Percentiles rank a stretch among this genome's conserved stretches.
phyloP scores from a whole-genome alignment of 73 alveolate species.

The Uronychia binucleata region DNA sequence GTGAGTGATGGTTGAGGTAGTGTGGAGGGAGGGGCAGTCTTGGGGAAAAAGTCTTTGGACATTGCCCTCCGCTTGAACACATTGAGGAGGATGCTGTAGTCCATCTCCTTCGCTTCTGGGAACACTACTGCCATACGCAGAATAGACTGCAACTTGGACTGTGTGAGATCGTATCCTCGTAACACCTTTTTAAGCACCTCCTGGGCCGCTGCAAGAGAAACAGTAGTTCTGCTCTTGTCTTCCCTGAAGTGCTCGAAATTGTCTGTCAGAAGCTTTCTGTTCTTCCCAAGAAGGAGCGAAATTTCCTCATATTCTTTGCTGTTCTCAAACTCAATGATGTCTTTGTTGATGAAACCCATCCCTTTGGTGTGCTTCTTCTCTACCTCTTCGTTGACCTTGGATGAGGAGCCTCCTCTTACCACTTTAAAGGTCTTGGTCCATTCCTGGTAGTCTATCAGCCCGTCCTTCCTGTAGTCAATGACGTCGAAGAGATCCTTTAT shows the following conservation, averaged over 20 bases:
- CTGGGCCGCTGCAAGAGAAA: slow-evolving; percentile 47
- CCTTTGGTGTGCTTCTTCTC: too few relatives aligned
- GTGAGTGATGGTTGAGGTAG: too few relatives aligned
- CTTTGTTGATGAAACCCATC: slow-evolving; percentile 2
- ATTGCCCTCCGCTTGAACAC: slow-evolving; percentile 67
- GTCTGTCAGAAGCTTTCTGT: slow-evolving; percentile 67
- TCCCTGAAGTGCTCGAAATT: slow-evolving; percentile 60
- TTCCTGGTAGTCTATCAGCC: slow-evolving; percentile 39
- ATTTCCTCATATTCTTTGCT: slow-evolving; percentile 70
- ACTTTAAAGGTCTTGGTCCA: slow-evolving; percentile 57
- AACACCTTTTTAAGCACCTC: slow-evolving; percentile 13
- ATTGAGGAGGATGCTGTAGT: slow-evolving; percentile 70
- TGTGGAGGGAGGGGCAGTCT: too few relatives aligned
- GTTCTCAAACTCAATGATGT: slow-evolving; percentile 64
- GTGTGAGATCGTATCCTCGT: slow-evolving; percentile 38
- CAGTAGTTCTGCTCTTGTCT: slow-evolving; percentile 40
- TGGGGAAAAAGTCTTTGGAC: slow-evolving; percentile 2
- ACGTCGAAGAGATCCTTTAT: slow-evolving; percentile 57
- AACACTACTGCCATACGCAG: slow-evolving; percentile 51
- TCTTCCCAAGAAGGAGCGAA: slow-evolving; percentile 66
- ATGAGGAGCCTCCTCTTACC: slow-evolving; percentile 13
- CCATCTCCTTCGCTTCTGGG: too few relatives aligned
- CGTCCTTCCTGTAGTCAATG: slow-evolving; percentile 58
- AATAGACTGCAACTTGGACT: slow-evolving; percentile 58
- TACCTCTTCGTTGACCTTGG: too few relatives aligned